Base-by-base conservation (phyloP, 2,329 filamentous ascomycete species). In the Colletotrichum eremochloae region DNA sequence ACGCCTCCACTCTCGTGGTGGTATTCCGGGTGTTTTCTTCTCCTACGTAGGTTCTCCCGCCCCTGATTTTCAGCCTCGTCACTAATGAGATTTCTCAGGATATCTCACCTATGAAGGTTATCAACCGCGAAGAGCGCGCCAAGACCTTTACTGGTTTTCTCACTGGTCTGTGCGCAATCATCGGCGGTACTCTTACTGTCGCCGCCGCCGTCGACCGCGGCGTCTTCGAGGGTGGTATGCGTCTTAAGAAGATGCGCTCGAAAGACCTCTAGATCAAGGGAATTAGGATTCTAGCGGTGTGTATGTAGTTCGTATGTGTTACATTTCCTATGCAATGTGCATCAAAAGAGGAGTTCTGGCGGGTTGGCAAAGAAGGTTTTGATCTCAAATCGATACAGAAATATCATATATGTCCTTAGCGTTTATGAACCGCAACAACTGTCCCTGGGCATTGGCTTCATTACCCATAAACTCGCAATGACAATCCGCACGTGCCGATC, bases 71-170 rank as follows among this genome's bases (percentile, higher is more conserved):
- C 14, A 18, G 24, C 15, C n/a, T 56, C 29, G 40, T 50, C 76
- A 65, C 79, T 82, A 66, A 78, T 58, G 15, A 56, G 3, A 24
- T 2, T n/a, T 50, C 1, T 63, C 67, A 95, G 93, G 96, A 99
- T 78, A 99, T 99, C 81, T 98, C 96, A 2, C 96, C 96, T 6
- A 99, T 99, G 96, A 99, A 98, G 85, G 96, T 99, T 73, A 93
- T 99, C 84, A 99, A 99, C 86, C 93, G 95, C 67, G 97, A 99
- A 85, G 92, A 94, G 76, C 90, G 94, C 58, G 87, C 92, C 73
- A 98, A 98, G 87, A 93, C 93, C 5, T 97, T 99, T 81, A 91
- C 94, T 0, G 94, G 94, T 24, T 99, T 99, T 86, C 83, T 99
- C 71, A 96, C 96, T 1, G 96, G 96, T 60, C 90, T 99, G 29